Evolutionary conservation across 495 filamentous ascomycete species (phyloP).

Genomic region (Penicillium coprophilum): DNA sequence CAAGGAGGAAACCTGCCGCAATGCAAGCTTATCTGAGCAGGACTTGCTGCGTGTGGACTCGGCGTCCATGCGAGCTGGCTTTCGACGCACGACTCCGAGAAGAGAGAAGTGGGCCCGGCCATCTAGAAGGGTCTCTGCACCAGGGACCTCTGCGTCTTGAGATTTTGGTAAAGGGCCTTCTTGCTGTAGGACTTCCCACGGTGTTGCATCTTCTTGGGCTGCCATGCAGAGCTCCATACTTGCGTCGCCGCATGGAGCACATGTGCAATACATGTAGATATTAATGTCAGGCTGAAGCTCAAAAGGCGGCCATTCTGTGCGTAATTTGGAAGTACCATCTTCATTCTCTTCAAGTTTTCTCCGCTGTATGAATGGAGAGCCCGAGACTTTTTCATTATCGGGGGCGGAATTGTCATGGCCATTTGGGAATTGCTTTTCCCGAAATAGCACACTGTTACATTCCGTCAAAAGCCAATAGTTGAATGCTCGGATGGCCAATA

Average conservation of each 20-base stretch:
- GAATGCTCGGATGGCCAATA: constrained; percentile 81
- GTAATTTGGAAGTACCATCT: neutral
- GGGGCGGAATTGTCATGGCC: neutral
- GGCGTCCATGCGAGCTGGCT: constrained; percentile 81
- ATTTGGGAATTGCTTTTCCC: constrained; percentile 4
- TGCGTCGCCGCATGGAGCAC: constrained; percentile 91
- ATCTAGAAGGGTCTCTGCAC: constrained; percentile 45
- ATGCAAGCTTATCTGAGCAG: constrained; percentile 88
- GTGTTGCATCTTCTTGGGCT: constrained; percentile 77
- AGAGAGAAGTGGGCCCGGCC: constrained; percentile 82
- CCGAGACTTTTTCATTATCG: too few species aligned
- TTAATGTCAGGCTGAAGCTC: constrained; percentile 56
- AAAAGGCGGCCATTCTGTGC: constrained; percentile 47
- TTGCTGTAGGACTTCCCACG: constrained; percentile 58
- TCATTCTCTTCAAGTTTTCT: constrained; percentile 10
- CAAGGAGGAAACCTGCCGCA: constrained; percentile 63
- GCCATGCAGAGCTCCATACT: constrained; percentile 96
- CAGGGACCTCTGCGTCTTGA: constrained; percentile 11
- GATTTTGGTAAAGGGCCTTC: neutral
- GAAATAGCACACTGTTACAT: constrained; percentile 40
- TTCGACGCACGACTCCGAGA: constrained; percentile 82
- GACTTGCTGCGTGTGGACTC: constrained; percentile 82
- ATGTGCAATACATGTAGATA: constrained; percentile 92
- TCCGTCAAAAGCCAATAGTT: constrained; percentile 83
- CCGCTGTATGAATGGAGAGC: constrained; percentile 35